These are phyloP conservation scores for Amanita pseudoporphyria DNA, from an alignment of 768 basidiomycete genomes.

Conservation along the genomic window DNA sequence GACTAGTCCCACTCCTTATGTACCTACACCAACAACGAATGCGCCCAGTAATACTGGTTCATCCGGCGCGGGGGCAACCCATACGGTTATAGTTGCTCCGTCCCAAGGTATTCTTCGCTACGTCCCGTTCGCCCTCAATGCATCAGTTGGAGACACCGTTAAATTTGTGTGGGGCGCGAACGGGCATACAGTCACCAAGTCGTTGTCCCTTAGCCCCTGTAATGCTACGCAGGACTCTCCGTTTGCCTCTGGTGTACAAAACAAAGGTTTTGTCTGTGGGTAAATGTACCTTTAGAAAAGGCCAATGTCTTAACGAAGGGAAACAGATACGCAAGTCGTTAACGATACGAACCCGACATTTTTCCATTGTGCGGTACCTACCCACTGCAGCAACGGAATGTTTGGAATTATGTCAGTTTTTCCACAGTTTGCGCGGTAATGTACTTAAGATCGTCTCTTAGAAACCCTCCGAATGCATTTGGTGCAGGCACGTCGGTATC, in stretches of 20 bases:
- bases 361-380: slow-evolving; percentile 65
- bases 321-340: slow-evolving; percentile 53
- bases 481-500: slow-evolving; percentile 37
- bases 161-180: slow-evolving; percentile 71
- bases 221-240: slow-evolving; percentile 53
- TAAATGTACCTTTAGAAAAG: slow-evolving; percentile 7
- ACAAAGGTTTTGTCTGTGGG: slow-evolving; percentile 54
- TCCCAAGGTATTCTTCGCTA: slow-evolving; percentile 67
- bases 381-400: slow-evolving; percentile 78
- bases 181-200: slow-evolving; percentile 79
- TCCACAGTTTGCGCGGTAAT: neutral
- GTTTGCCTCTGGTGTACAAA: slow-evolving; percentile 60
- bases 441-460: slow-evolving; percentile 13
- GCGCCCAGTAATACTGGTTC: slow-evolving; percentile 17
- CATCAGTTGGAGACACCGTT: slow-evolving; percentile 69
- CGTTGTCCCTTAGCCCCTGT: slow-evolving; percentile 56
- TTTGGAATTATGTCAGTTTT: slow-evolving; percentile 59
- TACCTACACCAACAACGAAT: slow-evolving; percentile 24
- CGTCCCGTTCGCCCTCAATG: slow-evolving; percentile 67
- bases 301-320: slow-evolving; percentile 11
- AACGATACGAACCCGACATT: slow-evolving; percentile 66
- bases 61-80: slow-evolving; percentile 45
- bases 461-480: slow-evolving; percentile 48
- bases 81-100: slow-evolving; percentile 74
- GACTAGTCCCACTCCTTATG: slow-evolving; percentile 22